Base-by-base conservation (phyloP, 441 rosid genomes). In the Adansonia gregorii region DNA sequence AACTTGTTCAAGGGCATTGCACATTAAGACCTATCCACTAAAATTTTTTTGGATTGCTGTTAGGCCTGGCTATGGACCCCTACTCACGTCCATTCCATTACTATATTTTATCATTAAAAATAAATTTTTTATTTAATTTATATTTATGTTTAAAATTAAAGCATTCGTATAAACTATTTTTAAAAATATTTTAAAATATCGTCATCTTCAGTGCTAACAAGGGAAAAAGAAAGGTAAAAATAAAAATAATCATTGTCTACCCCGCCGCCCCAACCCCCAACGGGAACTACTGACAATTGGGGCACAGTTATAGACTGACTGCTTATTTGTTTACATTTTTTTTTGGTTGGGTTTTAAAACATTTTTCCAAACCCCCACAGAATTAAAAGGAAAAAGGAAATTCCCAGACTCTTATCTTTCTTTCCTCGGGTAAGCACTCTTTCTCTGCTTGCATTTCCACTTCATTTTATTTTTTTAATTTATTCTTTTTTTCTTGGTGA, bases 261-360 rank as follows among this genome's bases (percentile, higher is more conserved):
- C 41, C 35, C 9, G 63, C 63, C 63, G 39, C 66, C 66, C 39
- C 41, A 15, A 27, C 43, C n/a, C 3, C 15, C 8, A 31, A 12
- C 41, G 11, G 41, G 1, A 24, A 22, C 41, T 15, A 59, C 22
- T 59, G 22, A 31, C 54, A 45, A 20, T 68, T 8, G 55, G 66
- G 15, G 48, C 10, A 12, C 20, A 5, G 11, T 48, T 63, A 51
- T 12, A 19, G 2, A 35, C 10, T 17, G 4, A 20, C 55, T 46
- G 56, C 72, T 20, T 10, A 4, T 45, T 43, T 67, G 45, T 46
- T 68, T 20, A 46, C 55, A 12, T 2, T 9, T 17, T 4, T 11
- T 14, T 11, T 60, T 4, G 4, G 43, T 51, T 49, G 74, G 74
- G 74, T 70, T 70, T 70, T 51, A 27, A 70, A 70, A 27, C 45